Evolutionary conservation across 768 basidiomycete species (phyloP).

Genomic region (Trametes punicea): DNA sequence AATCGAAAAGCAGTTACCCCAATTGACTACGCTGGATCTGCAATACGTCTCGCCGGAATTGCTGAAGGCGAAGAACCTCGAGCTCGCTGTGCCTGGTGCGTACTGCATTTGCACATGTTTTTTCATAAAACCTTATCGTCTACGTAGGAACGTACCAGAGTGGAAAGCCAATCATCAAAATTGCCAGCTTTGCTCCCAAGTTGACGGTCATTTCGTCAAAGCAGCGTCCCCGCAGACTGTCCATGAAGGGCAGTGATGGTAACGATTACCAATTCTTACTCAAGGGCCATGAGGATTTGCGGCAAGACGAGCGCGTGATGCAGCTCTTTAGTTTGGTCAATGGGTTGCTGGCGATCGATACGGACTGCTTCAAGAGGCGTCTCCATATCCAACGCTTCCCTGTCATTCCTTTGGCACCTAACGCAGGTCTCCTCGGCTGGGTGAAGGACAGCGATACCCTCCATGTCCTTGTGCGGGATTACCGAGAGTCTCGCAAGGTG

Average conservation of each 20-base stretch:
- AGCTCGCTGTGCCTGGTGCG: constrained; percentile 92
- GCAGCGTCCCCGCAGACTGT: constrained; percentile 88
- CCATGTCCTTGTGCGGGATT: constrained; percentile 93
- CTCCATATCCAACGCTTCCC: constrained; percentile 91
- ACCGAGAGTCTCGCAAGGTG: constrained; percentile 94
- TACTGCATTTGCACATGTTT: neutral
- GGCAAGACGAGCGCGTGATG: constrained; percentile 99
- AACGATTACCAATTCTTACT: constrained; percentile 88
- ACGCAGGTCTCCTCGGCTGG: constrained; percentile 94
- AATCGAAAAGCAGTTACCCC: constrained; percentile 90
- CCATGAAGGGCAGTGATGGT: constrained; percentile 86
- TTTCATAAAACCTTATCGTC: neutral
- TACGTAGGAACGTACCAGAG: constrained; percentile 83
- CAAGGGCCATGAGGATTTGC: constrained; percentile 98
- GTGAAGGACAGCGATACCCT: constrained; percentile 94
- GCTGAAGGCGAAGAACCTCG: constrained; percentile 83
- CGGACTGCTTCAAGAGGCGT: constrained; percentile 93
- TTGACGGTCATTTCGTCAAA: constrained; percentile 94
- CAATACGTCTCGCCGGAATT: constrained; percentile 97
- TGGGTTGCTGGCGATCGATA: constrained; percentile 87
- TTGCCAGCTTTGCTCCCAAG: constrained; percentile 82
- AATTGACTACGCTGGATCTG: constrained; percentile 84
- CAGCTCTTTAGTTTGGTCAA: constrained; percentile 97
- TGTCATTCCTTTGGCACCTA: constrained; percentile 92
- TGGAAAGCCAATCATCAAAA: constrained; percentile 78